Percentiles rank a stretch among this genome's conserved stretches.
These are phyloP conservation scores for Arabidopsis hybrid DNA, from an alignment of 441 rosid genomes.

Conservation along the genomic window DNA sequence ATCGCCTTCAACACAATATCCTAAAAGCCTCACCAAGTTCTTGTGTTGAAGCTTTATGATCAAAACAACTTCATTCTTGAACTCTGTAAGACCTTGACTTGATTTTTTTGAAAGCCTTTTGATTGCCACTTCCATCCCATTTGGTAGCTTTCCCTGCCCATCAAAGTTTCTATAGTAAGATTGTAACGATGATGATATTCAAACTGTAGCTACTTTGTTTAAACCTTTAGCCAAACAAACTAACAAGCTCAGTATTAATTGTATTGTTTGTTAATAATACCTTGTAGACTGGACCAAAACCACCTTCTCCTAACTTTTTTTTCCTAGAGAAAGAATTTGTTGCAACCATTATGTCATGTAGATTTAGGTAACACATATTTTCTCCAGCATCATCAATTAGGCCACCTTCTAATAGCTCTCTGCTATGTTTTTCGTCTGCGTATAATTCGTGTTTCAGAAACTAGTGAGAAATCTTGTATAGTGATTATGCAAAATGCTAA, in stretches of 20 bases:
- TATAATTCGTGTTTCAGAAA: background rate
- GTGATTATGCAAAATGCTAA: background rate
- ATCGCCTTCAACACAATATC: background rate
- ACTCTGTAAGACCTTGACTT: conserved; percentile 62
- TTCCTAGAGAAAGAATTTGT: no score
- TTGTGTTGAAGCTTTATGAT: conserved; percentile 65
- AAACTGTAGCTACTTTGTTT: no score
- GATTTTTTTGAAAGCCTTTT: conserved; percentile 63
- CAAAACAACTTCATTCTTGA: conserved; percentile 58
- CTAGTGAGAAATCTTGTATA: background rate
- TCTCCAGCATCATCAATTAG: conserved; percentile 7
- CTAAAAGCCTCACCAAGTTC: conserved; percentile 59
- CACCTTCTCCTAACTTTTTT: no score
- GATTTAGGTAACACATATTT: background rate
- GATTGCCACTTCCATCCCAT: conserved; percentile 55
- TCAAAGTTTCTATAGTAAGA: no score
- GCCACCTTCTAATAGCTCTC: background rate
- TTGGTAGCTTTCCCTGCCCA: conserved; percentile 51
- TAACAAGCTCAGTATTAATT: no score
- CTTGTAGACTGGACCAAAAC: no score
- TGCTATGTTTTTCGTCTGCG: background rate
- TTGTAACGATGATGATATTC: no score
- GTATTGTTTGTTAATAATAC: no score
- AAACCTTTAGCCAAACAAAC: no score
- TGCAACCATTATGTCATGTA: no score